A percentile compares a stretch with the other conserved stretches of the same genome.
Evolutionary conservation across 1,284 basidiomycete genomes (phyloP).

Genomic region (Malassezia equina): DNA sequence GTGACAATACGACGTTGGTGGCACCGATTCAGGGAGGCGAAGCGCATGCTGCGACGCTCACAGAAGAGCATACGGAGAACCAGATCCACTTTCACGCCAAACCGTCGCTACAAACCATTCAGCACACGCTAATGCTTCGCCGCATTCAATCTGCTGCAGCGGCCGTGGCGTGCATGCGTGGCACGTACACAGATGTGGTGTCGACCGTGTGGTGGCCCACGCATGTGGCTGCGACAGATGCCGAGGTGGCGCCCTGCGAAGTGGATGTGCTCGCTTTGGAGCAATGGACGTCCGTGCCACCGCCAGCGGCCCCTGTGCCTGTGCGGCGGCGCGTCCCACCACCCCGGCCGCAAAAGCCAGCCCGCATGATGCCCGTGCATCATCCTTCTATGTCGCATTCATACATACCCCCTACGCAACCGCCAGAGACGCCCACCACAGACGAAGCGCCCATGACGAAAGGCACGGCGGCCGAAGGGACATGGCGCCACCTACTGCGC

Average conservation of each 20-base stretch:
- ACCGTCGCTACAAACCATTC: conserved; percentile 1
- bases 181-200: background rate
- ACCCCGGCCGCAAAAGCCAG: background rate
- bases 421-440: background rate
- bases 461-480: background rate
- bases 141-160: conserved; percentile 12
- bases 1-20: conserved; percentile 17
- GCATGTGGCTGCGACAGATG: background rate
- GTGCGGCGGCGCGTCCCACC: background rate
- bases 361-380: background rate
- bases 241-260: background rate
- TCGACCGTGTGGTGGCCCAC: background rate
- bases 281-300: background rate
- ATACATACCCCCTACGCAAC: background rate
- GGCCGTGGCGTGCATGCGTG: background rate
- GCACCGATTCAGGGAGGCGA: conserved; percentile 27
- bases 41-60: conserved; percentile 8
- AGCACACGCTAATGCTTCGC: background rate
- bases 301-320: background rate
- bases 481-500: background rate
- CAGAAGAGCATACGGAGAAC: background rate
- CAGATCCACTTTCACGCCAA: conserved; percentile 1
- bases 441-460: too few species aligned
- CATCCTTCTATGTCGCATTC: background rate
- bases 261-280: background rate